A percentile compares a stretch with the other conserved stretches of the same genome.
phyloP scores from a whole-genome alignment of 768 basidiomycete genomes.

The Mycena rosella region DNA sequence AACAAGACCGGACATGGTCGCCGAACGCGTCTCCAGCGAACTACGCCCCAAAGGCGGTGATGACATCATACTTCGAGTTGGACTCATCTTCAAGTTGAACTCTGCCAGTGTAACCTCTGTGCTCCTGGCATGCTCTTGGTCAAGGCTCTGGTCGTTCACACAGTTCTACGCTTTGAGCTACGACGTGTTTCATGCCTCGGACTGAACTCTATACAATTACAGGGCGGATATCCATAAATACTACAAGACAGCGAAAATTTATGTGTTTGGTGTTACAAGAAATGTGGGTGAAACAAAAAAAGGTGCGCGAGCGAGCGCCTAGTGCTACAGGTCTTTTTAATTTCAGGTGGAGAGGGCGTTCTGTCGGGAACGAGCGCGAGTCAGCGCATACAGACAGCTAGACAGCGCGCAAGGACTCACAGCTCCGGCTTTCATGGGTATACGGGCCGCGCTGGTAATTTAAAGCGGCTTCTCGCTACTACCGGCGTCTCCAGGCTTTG shows the following conservation, averaged over 20 bases:
- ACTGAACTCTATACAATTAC: neutral
- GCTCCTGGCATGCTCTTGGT: too few relatives aligned
- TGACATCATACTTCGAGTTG: too few relatives aligned
- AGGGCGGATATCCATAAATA: constrained; percentile 2
- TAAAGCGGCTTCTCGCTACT: neutral
- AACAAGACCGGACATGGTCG: too few relatives aligned
- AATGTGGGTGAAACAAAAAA: constrained; percentile 11
- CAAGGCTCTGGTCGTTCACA: too few relatives aligned
- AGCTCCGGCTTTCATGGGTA: constrained; percentile 9
- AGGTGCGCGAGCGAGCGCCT: neutral
- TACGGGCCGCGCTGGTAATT: neutral
- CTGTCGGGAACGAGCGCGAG: neutral
- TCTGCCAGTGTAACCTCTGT: too few relatives aligned
- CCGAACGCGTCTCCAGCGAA: too few relatives aligned
- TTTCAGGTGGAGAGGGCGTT: neutral
- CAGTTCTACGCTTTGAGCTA: too few relatives aligned
- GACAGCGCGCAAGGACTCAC: neutral
- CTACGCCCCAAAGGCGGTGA: too few relatives aligned
- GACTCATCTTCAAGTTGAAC: too few relatives aligned
- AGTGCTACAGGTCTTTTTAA: constrained; percentile 22
- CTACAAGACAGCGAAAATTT: neutral
- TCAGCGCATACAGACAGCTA: too few relatives aligned
- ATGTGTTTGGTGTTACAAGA: constrained; percentile 15
- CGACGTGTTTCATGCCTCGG: too few relatives aligned
- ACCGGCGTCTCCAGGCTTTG: constrained; percentile 35